Percentiles rank a stretch among this genome's conserved stretches.
Conservation (phyloP, 306 rosid species). For the Ammopiptanthus mongolicus region DNA sequence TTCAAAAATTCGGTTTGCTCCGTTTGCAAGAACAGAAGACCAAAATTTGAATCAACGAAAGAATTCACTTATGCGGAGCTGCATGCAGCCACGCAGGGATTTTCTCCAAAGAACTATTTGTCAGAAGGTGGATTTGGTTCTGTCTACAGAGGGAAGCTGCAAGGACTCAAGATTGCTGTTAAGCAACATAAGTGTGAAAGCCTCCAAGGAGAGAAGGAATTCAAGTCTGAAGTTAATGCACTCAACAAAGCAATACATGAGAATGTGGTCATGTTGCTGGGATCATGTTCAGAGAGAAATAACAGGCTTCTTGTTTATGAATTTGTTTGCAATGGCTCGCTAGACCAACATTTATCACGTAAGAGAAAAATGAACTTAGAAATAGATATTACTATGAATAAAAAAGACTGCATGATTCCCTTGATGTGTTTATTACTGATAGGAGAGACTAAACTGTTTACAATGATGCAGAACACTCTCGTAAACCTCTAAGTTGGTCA, state of each 20-base stretch:
- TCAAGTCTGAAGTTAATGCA: slow-evolving; percentile 59
- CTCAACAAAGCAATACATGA: slow-evolving; percentile 68
- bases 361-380: slow-evolving; percentile 23
- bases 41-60: slow-evolving; percentile 45
- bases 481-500: slow-evolving; percentile 52
- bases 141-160: slow-evolving; percentile 47
- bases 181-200: slow-evolving; percentile 59
- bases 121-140: slow-evolving; percentile 83
- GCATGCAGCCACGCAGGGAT: slow-evolving; percentile 48
- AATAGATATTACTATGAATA: neutral
- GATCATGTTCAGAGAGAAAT: slow-evolving; percentile 69
- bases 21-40: slow-evolving; percentile 53
- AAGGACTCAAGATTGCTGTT: slow-evolving; percentile 63
- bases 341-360: slow-evolving; percentile 70
- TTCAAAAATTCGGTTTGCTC: slow-evolving; percentile 39
- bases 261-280: slow-evolving; percentile 69
- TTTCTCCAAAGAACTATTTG: slow-evolving; percentile 42
- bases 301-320: slow-evolving; percentile 76
- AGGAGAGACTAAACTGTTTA: neutral
- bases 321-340: slow-evolving; percentile 68
- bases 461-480: slow-evolving; percentile 42
- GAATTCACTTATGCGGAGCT: slow-evolving; percentile 60
- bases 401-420: neutral
- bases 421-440: neutral
- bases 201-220: slow-evolving; percentile 72